Evolutionary conservation across 768 basidiomycete species (phyloP), one percentile per base, ranked within the genome.

Genomic region (Tephrocybe sp.): DNA sequence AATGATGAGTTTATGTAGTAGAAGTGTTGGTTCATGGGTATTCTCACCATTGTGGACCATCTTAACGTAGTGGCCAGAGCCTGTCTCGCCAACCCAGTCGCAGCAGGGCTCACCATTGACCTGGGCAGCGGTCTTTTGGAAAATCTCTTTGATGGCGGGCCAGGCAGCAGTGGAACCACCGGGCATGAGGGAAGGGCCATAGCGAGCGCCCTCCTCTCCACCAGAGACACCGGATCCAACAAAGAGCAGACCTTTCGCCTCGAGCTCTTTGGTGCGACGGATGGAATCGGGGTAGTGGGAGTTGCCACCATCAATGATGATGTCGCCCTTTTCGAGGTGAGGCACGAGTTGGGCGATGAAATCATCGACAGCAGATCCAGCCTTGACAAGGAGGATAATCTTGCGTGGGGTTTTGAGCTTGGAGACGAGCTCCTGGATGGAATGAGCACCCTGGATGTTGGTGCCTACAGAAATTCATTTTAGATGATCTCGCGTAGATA

Each of bases 231-330:
- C 97, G 48, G 93, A 94, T 54, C 97, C 97, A 60, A 99, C 96
- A 62, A 97, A 99, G 60, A 98, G 83, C 62, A 98, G 76, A 45
- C 95, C 95, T 77, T 98, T 96, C 51, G 83, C 64, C 72, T 98
- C 96, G 62, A 98, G 86, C 65, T 96, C 93, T 67, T 91, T 73
- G 62, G 86, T 79, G 64, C 97, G 92, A 62, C 97, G 94, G 73
- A 95, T 95, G 28, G 92, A 90, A 70, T 99, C 97, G 53, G 97
- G 97, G 77, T 90, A 99, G 72, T 98, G 94, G 37, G 96, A 98
- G 76, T 99, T 99, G 63, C 97, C 97, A 62, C 97, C 97, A 69
- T 99, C 97, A 60, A 99, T 98, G 78, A 99, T 82, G 77, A 99
- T 98, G 72, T 99, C 97, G 60, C 97, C 97, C 64, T 84, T 69